Conservation (phyloP, 2,329 filamentous ascomycete genomes). For the Pseudogymnoascus sp. region DNA sequence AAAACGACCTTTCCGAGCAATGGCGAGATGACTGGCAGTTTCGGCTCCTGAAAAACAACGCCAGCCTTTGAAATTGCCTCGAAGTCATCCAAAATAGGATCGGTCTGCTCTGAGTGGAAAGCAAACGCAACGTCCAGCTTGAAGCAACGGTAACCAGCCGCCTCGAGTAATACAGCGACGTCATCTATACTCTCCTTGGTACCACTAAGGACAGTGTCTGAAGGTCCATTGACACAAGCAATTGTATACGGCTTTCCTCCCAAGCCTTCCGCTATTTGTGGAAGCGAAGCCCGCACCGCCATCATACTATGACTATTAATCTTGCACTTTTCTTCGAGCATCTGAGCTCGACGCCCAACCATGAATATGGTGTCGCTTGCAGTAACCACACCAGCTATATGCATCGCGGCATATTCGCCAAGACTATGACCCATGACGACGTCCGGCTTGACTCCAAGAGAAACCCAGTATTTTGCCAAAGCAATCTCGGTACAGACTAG, state of each 20-base stretch:
- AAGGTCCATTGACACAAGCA: conserved; percentile 67
- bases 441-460: conserved; percentile 45
- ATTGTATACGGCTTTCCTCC: conserved; percentile 35
- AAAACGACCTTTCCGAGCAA: conserved; percentile 51
- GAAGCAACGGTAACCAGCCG: conserved; percentile 48
- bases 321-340: conserved; percentile 58
- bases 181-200: conserved; percentile 46
- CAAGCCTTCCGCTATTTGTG: conserved; percentile 40
- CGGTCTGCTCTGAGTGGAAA: conserved; percentile 57
- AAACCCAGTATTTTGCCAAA: conserved; percentile 44
- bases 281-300: conserved; percentile 38
- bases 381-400: conserved; percentile 60
- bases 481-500: conserved; percentile 46
- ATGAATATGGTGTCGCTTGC: conserved; percentile 63
- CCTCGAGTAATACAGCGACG: conserved; percentile 38
- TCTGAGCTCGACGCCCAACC: conserved; percentile 56
- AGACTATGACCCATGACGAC: conserved; percentile 54
- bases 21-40: conserved; percentile 58
- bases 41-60: conserved; percentile 47
- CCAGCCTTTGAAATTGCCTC: conserved; percentile 40
- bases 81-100: conserved; percentile 52
- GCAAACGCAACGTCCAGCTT: conserved; percentile 56
- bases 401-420: conserved; percentile 65
- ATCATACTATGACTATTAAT: conserved; percentile 59
- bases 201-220: conserved; percentile 62